Conservation (phyloP, 2,329 filamentous ascomycete species). For the Teratosphaeria nubilosa region DNA sequence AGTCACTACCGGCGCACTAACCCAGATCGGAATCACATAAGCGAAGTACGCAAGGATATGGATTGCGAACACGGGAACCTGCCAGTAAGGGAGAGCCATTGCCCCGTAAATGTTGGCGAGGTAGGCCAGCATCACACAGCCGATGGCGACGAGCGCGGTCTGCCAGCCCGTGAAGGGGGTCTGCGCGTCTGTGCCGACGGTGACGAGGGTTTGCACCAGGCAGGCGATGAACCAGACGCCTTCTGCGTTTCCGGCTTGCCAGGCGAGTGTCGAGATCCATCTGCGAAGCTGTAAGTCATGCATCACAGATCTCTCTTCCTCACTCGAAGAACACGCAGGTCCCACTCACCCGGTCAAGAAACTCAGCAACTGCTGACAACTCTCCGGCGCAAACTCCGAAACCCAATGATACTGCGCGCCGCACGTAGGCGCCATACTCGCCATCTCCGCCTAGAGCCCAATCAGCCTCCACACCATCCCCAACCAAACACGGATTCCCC, state of each 20-base stretch:
- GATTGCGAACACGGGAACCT: constrained; percentile 1
- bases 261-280: not conserved
- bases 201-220: not conserved
- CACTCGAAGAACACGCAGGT: not conserved
- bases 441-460: constrained; percentile 17
- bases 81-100: constrained; percentile 5
- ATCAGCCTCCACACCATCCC: not conserved
- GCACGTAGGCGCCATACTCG: not conserved
- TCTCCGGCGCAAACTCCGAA: not conserved
- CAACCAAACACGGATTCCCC: not conserved
- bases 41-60: constrained; percentile 5
- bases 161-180: not conserved
- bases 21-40: constrained; percentile 5
- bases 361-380: not conserved
- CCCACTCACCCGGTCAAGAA: not conserved
- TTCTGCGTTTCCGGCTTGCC: not conserved
- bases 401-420: not conserved
- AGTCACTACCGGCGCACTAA: constrained; percentile 1
- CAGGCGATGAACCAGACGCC: not conserved
- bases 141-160: not conserved
- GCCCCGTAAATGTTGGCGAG: not conserved
- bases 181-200: not conserved
- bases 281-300: not conserved
- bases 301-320: not conserved
- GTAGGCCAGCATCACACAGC: not conserved